Evolutionary conservation across 768 basidiomycete species (phyloP), one percentile per base, ranked within the genome.

Genomic region (Tulasnella sp.): DNA sequence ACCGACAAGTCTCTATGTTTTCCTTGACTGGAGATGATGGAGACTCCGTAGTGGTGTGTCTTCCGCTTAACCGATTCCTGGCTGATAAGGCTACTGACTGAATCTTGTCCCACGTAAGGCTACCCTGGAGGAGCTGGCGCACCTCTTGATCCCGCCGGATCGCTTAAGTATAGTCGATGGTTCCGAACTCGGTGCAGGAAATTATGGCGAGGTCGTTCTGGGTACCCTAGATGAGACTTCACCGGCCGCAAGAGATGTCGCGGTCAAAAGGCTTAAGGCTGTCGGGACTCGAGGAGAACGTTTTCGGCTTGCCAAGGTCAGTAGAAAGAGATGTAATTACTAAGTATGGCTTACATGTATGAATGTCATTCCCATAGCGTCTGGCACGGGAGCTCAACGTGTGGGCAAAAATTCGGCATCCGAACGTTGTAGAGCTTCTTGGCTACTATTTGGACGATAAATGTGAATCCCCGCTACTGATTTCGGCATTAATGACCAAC

Each of bases 301-400:
- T 35, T 13, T 67, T 35, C 29, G 61, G 26, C 61, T 67, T 16
- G 61, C 29, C 1, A 67, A 67, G 32, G 61, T 67, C 0, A 35
- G 61, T 0, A 35, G 16, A 35, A 4, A 0, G 15, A 6, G 4
- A 3, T 16, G 2, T 4, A 26, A n/a, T 0, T 11, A 6, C 5
- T 32, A 29, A 6, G 15, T 67, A 5, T 3, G 16, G 15, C 61
- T 26, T 44, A 35, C 0, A 51, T 11, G 23, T 5, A 51, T 11
- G 23, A 26, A 32, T 9, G 16, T 26, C 26, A 16, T 35, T 61
- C 26, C 61, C 26, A 23, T 67, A 67, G 61, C 61, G 61, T 18
- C 13, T 67, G 15, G 61, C 61, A 29, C 10, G 61, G 61, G 61
- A 67, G 5, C 61, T 67, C 23, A 67, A 67, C 32, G 26, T 67